Evolutionary conservation across 768 basidiomycete genomes (phyloP), one percentile per base, ranked within the genome.

Genomic region (Leccinellum albellum): DNA sequence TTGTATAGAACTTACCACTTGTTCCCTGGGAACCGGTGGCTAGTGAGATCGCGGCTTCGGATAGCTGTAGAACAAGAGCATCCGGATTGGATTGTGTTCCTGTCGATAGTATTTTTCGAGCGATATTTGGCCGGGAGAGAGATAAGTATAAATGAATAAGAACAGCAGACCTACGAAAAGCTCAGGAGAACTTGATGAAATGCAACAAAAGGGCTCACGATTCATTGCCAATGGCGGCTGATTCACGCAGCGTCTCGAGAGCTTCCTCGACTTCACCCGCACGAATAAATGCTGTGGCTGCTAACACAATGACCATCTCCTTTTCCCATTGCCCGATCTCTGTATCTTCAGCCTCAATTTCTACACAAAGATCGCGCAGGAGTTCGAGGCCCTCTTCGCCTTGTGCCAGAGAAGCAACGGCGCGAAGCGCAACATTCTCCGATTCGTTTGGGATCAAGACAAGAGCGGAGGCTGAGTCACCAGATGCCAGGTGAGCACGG

Each of bases 181-280:
- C 26, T 29, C 40, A 29, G n/a, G 24, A 28, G 21, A 26, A 46
- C 31, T 10, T 31, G 46, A 47, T n/a, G 20, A 48, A 40, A 40
- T 21, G 14, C 3, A 23, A 28, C 10, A 15, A 50, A 56, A 48
- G 28, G 24, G 21, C 91, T 64, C 72, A 95, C 94, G 91, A 89
- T 78, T 98, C 94, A 35, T 94, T 80, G 64, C 91, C 89, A 60
- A 87, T 82, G 31, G 84, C 83, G 49, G 85, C 87, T 6, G 81
- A 69, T 44, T 81, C 82, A 8, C 86, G 86, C 31, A 98, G 78
- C 0, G 91, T 94, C 72, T 96, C 94, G 24, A 97, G 75, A 2
- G 94, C 94, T 73, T 98, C 94, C 72, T 97, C 94, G 12, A 89
- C 74, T 73, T 97, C 94, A 2, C 87, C 88, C 15, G 90, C 90